phyloP scores from a whole-genome alignment of 257 asterid species.

The Przewalskia tangutica region DNA sequence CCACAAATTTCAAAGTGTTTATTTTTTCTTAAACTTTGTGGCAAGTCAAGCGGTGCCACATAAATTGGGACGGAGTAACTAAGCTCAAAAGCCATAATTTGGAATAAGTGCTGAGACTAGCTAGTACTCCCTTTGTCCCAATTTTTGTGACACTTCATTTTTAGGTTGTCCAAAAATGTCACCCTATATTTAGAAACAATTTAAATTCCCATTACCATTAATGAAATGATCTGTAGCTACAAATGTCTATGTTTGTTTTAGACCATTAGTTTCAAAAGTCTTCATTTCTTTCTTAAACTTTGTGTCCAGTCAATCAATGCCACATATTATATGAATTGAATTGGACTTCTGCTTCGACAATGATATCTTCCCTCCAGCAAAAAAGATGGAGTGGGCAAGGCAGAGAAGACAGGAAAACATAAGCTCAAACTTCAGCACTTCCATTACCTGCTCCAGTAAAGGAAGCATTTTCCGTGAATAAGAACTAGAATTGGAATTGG shows the following conservation, averaged over 20 bases:
- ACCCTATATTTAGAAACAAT: neutral
- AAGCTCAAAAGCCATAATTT: neutral
- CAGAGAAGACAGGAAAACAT: no score
- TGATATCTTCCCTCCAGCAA: no score
- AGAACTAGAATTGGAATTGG: no score
- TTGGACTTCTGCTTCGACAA: no score
- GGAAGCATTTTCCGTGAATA: no score
- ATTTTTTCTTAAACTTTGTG: no score
- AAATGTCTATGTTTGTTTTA: neutral
- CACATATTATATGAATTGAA: neutral
- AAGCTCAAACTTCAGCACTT: no score
- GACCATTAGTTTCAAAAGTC: neutral
- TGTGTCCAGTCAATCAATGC: neutral
- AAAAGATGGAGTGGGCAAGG: no score
- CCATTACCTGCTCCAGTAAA: no score
- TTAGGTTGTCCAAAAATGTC: neutral
- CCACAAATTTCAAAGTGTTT: no score
- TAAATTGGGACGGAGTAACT: neutral
- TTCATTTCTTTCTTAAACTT: neutral
- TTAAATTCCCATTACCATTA: neutral
- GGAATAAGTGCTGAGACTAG: neutral
- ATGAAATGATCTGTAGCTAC: neutral
- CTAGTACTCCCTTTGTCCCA: neutral
- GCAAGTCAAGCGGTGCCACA: no score
- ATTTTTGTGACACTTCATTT: neutral